phyloP scores from a whole-genome alignment of 441 rosid species.

The Francoa sonchifolia region DNA sequence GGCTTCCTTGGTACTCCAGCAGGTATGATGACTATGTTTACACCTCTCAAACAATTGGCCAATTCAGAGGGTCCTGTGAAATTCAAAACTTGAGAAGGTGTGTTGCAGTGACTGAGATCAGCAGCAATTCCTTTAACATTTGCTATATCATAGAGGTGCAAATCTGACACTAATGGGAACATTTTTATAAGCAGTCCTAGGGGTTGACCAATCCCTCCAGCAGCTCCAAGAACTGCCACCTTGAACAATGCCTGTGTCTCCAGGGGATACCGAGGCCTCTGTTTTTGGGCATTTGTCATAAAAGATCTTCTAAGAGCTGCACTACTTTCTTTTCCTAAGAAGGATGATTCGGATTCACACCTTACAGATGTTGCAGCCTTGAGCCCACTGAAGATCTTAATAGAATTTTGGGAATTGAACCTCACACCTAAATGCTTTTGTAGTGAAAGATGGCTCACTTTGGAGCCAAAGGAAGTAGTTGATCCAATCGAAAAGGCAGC shows the following conservation, averaged over 20 bases:
- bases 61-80: conserved; percentile 80
- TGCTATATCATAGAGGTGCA: conserved; percentile 85
- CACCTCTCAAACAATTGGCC: conserved; percentile 58
- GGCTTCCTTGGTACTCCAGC: conserved; percentile 99
- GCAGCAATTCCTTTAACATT: conserved; percentile 97
- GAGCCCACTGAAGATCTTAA: conserved; percentile 46
- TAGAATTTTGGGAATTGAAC: conserved; percentile 24
- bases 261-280: conserved; percentile 26
- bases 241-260: conserved; percentile 70
- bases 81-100: conserved; percentile 77
- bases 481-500: conserved; percentile 50
- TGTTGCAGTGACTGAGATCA: conserved; percentile 93
- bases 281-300: conserved; percentile 22
- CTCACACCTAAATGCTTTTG: conserved; percentile 28
- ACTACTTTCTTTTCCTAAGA: conserved; percentile 40
- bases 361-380: conserved; percentile 41
- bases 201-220: conserved; percentile 96
- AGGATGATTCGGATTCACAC: conserved; percentile 39
- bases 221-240: conserved; percentile 92
- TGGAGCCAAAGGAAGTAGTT: conserved; percentile 33
- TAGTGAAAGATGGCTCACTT: conserved; percentile 25
- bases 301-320: conserved; percentile 36
- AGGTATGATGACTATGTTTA: conserved; percentile 79
- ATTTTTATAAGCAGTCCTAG: conserved; percentile 77
- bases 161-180: conserved; percentile 76